Conservation (phyloP, 1,284 basidiomycete genomes). For the Bondarzewia mesenterica region DNA sequence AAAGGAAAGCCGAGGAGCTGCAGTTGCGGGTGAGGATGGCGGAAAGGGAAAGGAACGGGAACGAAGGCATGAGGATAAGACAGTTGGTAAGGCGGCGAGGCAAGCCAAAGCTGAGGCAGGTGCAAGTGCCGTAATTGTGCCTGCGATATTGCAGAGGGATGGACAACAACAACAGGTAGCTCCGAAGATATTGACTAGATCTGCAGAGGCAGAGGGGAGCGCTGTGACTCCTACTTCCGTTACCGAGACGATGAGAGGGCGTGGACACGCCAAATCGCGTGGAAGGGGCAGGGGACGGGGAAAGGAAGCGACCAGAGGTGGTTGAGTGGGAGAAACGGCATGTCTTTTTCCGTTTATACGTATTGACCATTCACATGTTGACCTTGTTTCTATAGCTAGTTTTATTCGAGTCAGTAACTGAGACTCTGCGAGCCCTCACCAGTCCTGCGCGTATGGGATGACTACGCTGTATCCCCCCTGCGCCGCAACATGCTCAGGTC, state of each 20-base stretch:
- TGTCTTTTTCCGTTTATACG: not conserved
- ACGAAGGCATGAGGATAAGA: slow-evolving; percentile 5
- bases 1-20: slow-evolving; percentile 3
- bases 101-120: slow-evolving; percentile 4
- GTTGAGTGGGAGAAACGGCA: not conserved
- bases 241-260: not conserved
- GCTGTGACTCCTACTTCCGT: not conserved
- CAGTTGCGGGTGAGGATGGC: slow-evolving; percentile 2
- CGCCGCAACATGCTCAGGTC: too few relatives aligned
- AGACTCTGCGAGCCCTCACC: too few relatives aligned
- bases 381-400: too few relatives aligned
- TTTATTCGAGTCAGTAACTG: too few relatives aligned
- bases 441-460: too few relatives aligned
- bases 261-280: slow-evolving; percentile 4
- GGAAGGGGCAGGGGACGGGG: slow-evolving; percentile 11
- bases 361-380: not conserved
- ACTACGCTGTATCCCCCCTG: too few relatives aligned
- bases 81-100: not conserved
- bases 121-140: slow-evolving; percentile 12
- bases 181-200: slow-evolving; percentile 4
- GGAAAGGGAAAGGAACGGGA: slow-evolving; percentile 11
- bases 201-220: not conserved
- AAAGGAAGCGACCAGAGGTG: slow-evolving; percentile 1
- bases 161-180: slow-evolving; percentile 12
- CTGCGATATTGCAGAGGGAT: slow-evolving; percentile 24